A percentile compares a stretch with the other conserved stretches of the same genome.
phyloP scores from a whole-genome alignment of 1,284 basidiomycete genomes.

The Neolentinus lepideus region DNA sequence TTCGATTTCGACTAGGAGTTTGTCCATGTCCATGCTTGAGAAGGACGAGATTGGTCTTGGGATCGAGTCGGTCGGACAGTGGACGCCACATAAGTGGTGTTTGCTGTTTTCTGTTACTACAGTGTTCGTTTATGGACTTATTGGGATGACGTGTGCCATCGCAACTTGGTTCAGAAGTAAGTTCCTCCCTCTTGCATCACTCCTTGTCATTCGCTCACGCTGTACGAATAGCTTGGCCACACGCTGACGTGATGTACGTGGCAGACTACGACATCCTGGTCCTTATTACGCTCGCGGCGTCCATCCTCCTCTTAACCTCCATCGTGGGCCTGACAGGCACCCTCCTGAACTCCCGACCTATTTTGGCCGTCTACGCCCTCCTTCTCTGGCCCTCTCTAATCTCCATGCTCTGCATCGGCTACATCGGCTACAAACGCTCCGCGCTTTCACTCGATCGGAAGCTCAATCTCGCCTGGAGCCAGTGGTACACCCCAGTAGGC shows the following conservation, averaged over 20 bases:
- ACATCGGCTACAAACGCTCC: slow-evolving; percentile 62
- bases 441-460: slow-evolving; percentile 70
- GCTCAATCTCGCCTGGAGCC: slow-evolving; percentile 66
- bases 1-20: not conserved
- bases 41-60: not conserved
- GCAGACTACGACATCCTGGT: slow-evolving; percentile 51
- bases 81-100: slow-evolving; percentile 54
- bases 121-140: slow-evolving; percentile 42
- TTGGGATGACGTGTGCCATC: slow-evolving; percentile 37
- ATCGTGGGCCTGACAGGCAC: slow-evolving; percentile 63
- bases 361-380: slow-evolving; percentile 65
- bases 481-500: slow-evolving; percentile 50
- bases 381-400: slow-evolving; percentile 66
- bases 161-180: slow-evolving; percentile 55
- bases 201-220: slow-evolving; percentile 4
- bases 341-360: slow-evolving; percentile 66
- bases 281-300: slow-evolving; percentile 54
- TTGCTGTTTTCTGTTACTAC: slow-evolving; percentile 42
- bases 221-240: slow-evolving; percentile 33
- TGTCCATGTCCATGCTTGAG: not conserved
- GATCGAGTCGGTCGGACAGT: slow-evolving; percentile 23
- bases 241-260: slow-evolving; percentile 46
- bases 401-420: slow-evolving; percentile 61
- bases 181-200: slow-evolving; percentile 12
- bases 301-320: slow-evolving; percentile 53